Conservation (phyloP, 2,329 filamentous ascomycete species). For the Clonostachys solani region DNA sequence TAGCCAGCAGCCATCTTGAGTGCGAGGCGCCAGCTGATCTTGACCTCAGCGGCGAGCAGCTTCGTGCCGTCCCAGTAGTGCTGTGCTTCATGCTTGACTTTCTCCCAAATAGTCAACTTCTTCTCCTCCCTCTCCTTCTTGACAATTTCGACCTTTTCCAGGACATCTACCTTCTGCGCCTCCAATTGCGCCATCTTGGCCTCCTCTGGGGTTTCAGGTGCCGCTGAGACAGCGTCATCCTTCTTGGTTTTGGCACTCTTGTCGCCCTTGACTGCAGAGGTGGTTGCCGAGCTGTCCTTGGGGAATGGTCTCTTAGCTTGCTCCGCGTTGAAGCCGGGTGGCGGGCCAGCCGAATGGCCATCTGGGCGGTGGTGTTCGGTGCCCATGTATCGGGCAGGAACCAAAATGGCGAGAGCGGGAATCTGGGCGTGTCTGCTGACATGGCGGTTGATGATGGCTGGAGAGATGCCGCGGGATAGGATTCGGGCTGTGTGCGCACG, state of each 20-base stretch:
- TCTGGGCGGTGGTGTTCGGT: constrained; percentile 55
- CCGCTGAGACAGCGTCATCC: constrained; percentile 12
- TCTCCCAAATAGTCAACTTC: constrained; percentile 85
- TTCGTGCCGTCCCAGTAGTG: constrained; percentile 99
- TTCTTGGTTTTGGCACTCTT: constrained; percentile 17
- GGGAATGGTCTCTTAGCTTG: constrained; percentile 81
- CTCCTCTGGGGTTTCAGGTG: constrained; percentile 22
- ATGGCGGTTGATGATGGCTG: constrained; percentile 41
- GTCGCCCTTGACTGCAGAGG: constrained; percentile 25
- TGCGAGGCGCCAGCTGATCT: constrained; percentile 85
- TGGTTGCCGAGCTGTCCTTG: constrained; percentile 39
- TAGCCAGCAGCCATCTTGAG: constrained; percentile 98
- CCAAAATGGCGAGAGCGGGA: constrained; percentile 50
- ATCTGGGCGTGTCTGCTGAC: constrained; percentile 38
- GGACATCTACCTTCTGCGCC: constrained; percentile 55
- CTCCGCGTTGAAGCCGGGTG: constrained; percentile 87
- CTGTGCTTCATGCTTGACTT: constrained; percentile 87
- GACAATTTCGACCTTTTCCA: constrained; percentile 54
- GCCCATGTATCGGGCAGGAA: constrained; percentile 50
- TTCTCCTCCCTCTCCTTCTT: constrained; percentile 65
- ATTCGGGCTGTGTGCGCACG: constrained; percentile 29
- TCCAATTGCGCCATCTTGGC: constrained; percentile 57
- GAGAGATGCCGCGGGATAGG: constrained; percentile 40
- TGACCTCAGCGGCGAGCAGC: constrained; percentile 85
- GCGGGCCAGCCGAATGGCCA: constrained; percentile 57